phyloP scores from a whole-genome alignment of 768 basidiomycete genomes.

The Boletus tylopilopsis region DNA sequence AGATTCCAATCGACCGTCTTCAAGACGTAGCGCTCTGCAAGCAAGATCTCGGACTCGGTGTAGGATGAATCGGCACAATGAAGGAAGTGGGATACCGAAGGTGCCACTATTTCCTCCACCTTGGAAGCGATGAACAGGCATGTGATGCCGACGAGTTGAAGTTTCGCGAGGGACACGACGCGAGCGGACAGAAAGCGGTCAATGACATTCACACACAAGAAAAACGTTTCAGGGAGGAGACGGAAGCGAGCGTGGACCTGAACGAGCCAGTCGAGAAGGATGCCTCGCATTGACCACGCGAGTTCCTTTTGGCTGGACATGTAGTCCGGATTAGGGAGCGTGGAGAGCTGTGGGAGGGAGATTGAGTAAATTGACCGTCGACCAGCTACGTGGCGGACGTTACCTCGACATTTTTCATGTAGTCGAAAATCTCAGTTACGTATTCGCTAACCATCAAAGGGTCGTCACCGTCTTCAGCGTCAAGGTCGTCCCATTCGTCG shows the following conservation, averaged over 20 bases:
- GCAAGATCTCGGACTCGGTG: constrained; percentile 74
- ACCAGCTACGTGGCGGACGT: constrained; percentile 3
- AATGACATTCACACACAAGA: constrained; percentile 84
- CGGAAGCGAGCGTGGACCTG: constrained; percentile 87
- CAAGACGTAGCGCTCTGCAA: constrained; percentile 86
- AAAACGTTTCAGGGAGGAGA: constrained; percentile 86
- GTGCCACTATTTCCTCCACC: constrained; percentile 89
- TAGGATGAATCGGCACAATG: constrained; percentile 77
- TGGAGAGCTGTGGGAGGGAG: constrained; percentile 49
- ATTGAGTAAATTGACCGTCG: background rate
- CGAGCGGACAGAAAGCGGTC: constrained; percentile 59
- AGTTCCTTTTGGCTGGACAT: constrained; percentile 82
- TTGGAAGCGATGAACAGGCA: constrained; percentile 88
- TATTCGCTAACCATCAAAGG: constrained; percentile 98
- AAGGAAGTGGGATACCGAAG: constrained; percentile 77
- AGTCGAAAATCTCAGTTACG: constrained; percentile 89
- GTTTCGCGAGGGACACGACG: constrained; percentile 65
- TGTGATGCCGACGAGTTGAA: constrained; percentile 89
- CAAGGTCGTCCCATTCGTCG: constrained; percentile 84
- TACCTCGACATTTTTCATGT: constrained; percentile 85
- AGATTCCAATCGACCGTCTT: constrained; percentile 85
- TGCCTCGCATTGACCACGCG: constrained; percentile 84
- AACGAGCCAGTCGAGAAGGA: constrained; percentile 91
- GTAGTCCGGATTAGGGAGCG: constrained; percentile 81
- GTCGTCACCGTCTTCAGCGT: constrained; percentile 88